Evolutionary conservation across 768 basidiomycete species (phyloP), one percentile per base, ranked within the genome.

Genomic region (Sporobolomyces phaffii): DNA sequence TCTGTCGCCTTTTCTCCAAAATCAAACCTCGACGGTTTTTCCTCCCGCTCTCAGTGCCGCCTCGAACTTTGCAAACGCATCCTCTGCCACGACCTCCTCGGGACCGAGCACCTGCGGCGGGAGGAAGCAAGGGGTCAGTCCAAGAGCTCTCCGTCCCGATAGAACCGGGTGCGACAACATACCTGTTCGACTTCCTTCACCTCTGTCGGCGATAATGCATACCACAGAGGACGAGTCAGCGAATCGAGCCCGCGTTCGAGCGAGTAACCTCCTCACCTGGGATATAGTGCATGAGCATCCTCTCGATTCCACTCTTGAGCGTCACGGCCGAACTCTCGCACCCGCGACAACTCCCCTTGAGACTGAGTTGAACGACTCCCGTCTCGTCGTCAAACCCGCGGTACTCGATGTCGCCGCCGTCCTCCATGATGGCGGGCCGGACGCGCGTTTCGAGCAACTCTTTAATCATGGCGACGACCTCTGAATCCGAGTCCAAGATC

Each of bases 231-330:
- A n/a, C n/a, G n/a, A n/a, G 45, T 33, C 45, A 49, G 29, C 24
- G 11, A 15, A 54, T 15, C 5, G 52, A 20, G n/a, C n/a, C n/a
- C n/a, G n/a, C n/a, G n/a, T n/a, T n/a, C n/a, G n/a, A n/a, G n/a
- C n/a, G n/a, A n/a, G n/a, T n/a, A n/a, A n/a, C n/a, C n/a, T n/a
- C n/a, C 78, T 72, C 33, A 78, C 78, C 78, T 2, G 94, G 94
- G 60, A 99, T 91, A 75, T 98, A 98, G 79, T 98, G 94, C 91
- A 91, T 92, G 74, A 99, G 80, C 96, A 99, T 98, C 69, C 96
- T 82, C 80, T 99, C 96, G 59, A 99, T 97, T 13, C 96, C 96
- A 68, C 84, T 86, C 82, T 98, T 99, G 62, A 99, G 80, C 20
- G 96, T 99, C 38, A 98, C 93, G 9, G 90, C 86, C 76, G 90